A percentile compares a stretch with the other conserved stretches of the same genome.
Evolutionary conservation across 257 asterid genomes (phyloP).

Genomic region (Verbascum thapsus): DNA sequence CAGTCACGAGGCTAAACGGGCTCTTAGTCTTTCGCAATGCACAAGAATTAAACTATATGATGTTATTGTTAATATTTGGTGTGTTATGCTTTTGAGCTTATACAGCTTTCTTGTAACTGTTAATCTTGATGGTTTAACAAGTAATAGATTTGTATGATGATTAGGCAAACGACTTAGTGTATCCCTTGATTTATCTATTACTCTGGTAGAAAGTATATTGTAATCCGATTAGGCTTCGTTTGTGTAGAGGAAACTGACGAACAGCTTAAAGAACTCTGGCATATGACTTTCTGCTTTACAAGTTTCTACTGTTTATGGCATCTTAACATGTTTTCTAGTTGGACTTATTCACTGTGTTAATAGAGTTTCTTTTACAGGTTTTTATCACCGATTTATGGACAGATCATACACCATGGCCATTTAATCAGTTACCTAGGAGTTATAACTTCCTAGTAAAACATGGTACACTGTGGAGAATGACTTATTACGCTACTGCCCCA

Average conservation of each 20-base stretch:
- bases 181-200: background rate
- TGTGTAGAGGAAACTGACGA: background rate
- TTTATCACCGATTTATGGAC: conserved; percentile 91
- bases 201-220: background rate
- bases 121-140: background rate
- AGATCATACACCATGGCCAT: conserved; percentile 99
- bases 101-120: background rate
- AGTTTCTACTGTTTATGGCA: background rate
- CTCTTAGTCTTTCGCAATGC: background rate
- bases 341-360: conserved; percentile 29
- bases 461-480: conserved; percentile 85
- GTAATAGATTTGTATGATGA: background rate
- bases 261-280: conserved; percentile 1
- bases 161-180: background rate
- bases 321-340: conserved; percentile 24
- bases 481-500: conserved; percentile 91
- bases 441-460: conserved; percentile 97
- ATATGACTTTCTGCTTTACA: background rate
- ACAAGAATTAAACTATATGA: background rate
- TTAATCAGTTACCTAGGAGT: conserved; percentile 94
- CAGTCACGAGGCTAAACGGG: no score
- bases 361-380: conserved; percentile 59
- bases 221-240: background rate
- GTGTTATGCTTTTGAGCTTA: background rate
- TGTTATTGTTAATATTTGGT: background rate